Percentiles rank a stretch among this genome's conserved stretches.
phyloP scores from a whole-genome alignment of 1,139 yeast species.

The Petasospora rhodanensis region DNA sequence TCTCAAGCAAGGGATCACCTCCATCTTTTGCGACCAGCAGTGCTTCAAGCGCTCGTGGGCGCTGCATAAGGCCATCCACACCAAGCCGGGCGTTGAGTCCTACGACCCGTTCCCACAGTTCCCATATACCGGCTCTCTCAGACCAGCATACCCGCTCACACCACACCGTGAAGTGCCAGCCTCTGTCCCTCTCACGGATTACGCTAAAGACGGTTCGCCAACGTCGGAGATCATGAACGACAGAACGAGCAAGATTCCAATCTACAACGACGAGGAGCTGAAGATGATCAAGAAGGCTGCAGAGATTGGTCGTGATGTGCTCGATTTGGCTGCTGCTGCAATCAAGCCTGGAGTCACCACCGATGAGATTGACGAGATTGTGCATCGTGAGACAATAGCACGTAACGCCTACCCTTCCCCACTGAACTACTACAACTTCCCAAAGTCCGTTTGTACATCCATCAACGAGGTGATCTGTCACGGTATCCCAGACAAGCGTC shows the following conservation, averaged over 20 bases:
- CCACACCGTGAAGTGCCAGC: slow-evolving; percentile 70
- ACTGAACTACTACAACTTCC: slow-evolving; percentile 88
- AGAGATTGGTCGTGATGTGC: slow-evolving; percentile 75
- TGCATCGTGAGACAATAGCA: slow-evolving; percentile 83
- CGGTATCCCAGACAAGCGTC: slow-evolving; percentile 91
- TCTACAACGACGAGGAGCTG: slow-evolving; percentile 60
- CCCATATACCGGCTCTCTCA: slow-evolving; percentile 65
- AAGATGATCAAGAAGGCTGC: slow-evolving; percentile 72
- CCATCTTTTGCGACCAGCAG: slow-evolving; percentile 74
- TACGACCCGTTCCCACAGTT: slow-evolving; percentile 87
- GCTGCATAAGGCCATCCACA: slow-evolving; percentile 48
- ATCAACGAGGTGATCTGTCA: slow-evolving; percentile 95
- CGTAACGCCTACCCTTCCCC: slow-evolving; percentile 95
- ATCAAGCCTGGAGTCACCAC: slow-evolving; percentile 88
- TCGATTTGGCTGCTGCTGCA: slow-evolving; percentile 83
- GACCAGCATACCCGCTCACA: slow-evolving; percentile 79
- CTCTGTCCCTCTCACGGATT: slow-evolving; percentile 74
- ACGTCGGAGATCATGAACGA: slow-evolving; percentile 70
- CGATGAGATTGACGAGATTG: slow-evolving; percentile 82
- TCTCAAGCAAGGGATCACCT: slow-evolving; percentile 59
- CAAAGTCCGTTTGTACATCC: slow-evolving; percentile 90
- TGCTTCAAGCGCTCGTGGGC: slow-evolving; percentile 82
- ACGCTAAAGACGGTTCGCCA: slow-evolving; percentile 80
- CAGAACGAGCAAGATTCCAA: slow-evolving; percentile 60
- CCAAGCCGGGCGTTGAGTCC: slow-evolving; percentile 38